Percentiles rank a stretch among this genome's conserved stretches.
These are phyloP conservation scores for Citropsis articulata DNA, from an alignment of 345 rosid species.

Conservation along the genomic window DNA sequence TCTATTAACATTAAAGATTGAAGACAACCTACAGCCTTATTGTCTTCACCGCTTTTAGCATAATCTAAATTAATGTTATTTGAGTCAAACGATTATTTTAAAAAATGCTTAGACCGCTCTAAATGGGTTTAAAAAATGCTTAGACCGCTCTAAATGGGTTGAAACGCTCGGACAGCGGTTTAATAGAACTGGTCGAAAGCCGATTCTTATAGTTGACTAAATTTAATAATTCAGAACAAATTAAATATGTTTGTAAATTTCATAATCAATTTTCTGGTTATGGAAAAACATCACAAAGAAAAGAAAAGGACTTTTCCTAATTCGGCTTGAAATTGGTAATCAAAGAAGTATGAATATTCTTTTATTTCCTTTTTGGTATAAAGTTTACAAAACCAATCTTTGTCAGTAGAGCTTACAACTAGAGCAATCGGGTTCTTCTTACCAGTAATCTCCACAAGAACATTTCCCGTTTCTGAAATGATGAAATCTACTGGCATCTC, in stretches of 20 bases:
- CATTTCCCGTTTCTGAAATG: slow-evolving; percentile 71
- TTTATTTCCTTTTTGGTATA: background rate
- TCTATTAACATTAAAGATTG: background rate
- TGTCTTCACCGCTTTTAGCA: no score
- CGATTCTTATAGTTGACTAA: no score
- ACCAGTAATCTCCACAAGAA: slow-evolving; percentile 85
- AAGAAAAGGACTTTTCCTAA: background rate
- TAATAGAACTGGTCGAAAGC: no score
- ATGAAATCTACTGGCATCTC: slow-evolving; percentile 83
- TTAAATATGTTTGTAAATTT: no score
- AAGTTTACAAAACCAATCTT: background rate
- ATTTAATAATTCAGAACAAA: no score
- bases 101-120: no score
- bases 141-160: no score
- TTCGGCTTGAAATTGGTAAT: background rate
- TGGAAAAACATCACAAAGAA: background rate
- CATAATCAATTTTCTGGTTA: no score
- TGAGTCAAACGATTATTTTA: no score
- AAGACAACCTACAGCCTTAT: background rate
- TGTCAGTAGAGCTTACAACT: background rate
- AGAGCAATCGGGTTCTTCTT: slow-evolving; percentile 5
- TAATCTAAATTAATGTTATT: no score
- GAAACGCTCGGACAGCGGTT: accelerated
- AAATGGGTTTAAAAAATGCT: no score
- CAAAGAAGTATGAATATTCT: background rate